Base-by-base conservation (phyloP, 73 alveolate species). In the Tetrahymena borealis region DNA sequence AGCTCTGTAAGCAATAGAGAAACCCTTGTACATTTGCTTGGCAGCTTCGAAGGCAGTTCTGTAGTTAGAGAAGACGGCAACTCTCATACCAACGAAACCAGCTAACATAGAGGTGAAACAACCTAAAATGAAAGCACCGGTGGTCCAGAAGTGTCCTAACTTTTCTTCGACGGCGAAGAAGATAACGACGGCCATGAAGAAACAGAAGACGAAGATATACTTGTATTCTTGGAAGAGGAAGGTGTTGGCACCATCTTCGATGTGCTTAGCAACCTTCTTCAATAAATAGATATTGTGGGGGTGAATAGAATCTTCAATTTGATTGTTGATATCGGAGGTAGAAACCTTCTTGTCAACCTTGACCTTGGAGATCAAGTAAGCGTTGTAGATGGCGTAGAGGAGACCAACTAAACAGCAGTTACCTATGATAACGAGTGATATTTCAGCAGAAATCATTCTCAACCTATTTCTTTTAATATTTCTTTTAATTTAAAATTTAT, bases 1-100 rank as follows among this genome's bases (percentile, higher is more conserved):
- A 39, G 97, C 99, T 91, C 97, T 95, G 96, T 94, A 96, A 31
- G 98, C 98, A 32, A 94, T 98, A 15, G 94, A 96, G 92, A 97
- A 97, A 42, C 97, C 99, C 40, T 96, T 94, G 31, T 96, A 95
- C 90, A 95, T 43, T 90, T 94, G 93, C 91, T 96, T 94, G 91
- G 95, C 96, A 32, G 96, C 95, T 40, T 96, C 90, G 33, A 92
- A 93, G 60, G 98, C 97, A 40, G 97, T 93, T 37, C 95, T 79
- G 94, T 95, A 95, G 94, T 97, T 97, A 33, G 98, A 96, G 90
- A 90, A 96, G 37, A 97, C 98, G 9, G 99, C 98, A 12, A 97
- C 96, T 90, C 94, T 92, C 99, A 97, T 97, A 31, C 99, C 99
- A 36, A 96, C 96, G 91, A 91, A 97, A 93, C 95, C 96, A 20